Percentiles rank a stretch among this genome's conserved stretches.
Evolutionary conservation across 331 rosid species (phyloP).

Genomic region (Malus hybrid): DNA sequence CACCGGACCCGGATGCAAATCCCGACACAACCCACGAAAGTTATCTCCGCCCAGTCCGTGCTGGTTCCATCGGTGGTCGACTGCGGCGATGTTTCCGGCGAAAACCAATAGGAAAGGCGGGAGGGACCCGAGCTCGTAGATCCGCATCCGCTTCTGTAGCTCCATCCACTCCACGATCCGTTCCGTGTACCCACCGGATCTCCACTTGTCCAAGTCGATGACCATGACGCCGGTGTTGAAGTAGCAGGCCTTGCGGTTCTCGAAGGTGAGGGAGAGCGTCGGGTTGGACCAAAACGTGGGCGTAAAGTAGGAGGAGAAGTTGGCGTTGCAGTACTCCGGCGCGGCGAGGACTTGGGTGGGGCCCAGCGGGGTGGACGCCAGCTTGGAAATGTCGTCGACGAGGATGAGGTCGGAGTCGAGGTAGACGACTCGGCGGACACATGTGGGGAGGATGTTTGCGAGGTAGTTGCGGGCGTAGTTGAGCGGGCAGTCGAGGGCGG

Average conservation of each 20-base stretch:
- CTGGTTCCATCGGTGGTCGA: slow-evolving; percentile 90
- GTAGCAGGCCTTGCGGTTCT: slow-evolving; percentile 67
- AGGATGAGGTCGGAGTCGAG: slow-evolving; percentile 27
- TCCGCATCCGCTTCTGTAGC: slow-evolving; percentile 90
- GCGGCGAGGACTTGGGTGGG: slow-evolving; percentile 61
- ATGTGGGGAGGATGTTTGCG: slow-evolving; percentile 49
- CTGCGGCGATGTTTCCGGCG: slow-evolving; percentile 70
- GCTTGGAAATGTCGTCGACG: slow-evolving; percentile 82
- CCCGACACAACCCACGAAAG: slow-evolving; percentile 69
- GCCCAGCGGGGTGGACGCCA: slow-evolving; percentile 44
- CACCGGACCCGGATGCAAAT: slow-evolving; percentile 83
- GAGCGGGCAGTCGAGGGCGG: slow-evolving; percentile 83
- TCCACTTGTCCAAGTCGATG: slow-evolving; percentile 69
- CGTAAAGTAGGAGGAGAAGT: slow-evolving; percentile 70
- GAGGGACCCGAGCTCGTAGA: slow-evolving; percentile 82
- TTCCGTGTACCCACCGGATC: slow-evolving; percentile 61
- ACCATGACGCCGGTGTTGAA: slow-evolving; percentile 99
- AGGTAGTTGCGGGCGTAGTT: slow-evolving; percentile 95
- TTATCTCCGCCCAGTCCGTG: slow-evolving; percentile 97
- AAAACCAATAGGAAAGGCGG: slow-evolving; percentile 88
- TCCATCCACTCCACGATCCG: slow-evolving; percentile 96
- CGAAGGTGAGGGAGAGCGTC: slow-evolving; percentile 55
- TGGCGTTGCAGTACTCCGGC: slow-evolving; percentile 92
- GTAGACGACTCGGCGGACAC: slow-evolving; percentile 41
- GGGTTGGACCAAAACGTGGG: slow-evolving; percentile 90